Evolutionary conservation across 148 eudicot species (phyloP).

Genomic region (Chenopodium berlandieri): DNA sequence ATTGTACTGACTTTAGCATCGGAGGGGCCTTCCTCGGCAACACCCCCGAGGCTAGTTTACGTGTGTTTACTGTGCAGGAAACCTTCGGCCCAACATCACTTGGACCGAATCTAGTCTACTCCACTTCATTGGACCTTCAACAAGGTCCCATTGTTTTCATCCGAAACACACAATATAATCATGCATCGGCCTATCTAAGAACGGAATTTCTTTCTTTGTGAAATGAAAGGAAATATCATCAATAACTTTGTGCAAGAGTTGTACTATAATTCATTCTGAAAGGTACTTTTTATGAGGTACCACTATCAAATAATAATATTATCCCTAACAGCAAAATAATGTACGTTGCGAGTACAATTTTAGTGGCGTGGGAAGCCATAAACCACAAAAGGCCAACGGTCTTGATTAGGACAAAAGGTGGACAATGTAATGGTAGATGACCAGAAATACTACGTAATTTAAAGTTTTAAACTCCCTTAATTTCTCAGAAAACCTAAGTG

Average conservation of each 20-base stretch:
- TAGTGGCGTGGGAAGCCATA: neutral
- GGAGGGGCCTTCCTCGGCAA: no score
- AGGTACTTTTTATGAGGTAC: conserved; percentile 1
- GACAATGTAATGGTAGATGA: neutral
- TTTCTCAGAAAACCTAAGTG: neutral
- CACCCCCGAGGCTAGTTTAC: no score
- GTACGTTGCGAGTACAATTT: conserved; percentile 6
- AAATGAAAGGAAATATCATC: neutral
- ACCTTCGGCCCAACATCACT: no score
- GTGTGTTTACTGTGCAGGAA: no score
- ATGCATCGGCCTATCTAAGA: neutral
- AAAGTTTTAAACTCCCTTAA: neutral
- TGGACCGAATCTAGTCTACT: no score
- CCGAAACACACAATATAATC: neutral
- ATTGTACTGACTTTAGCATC: no score
- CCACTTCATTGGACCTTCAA: no score
- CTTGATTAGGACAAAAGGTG: neutral
- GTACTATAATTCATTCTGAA: neutral
- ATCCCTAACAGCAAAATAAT: neutral
- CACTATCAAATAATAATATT: neutral
- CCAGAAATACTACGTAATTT: neutral
- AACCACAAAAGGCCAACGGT: neutral
- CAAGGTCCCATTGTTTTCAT: no score
- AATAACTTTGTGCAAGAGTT: neutral
- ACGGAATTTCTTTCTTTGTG: neutral